phyloP scores from a whole-genome alignment of 2,329 filamentous ascomycete genomes.

The Ascochyta lentis region DNA sequence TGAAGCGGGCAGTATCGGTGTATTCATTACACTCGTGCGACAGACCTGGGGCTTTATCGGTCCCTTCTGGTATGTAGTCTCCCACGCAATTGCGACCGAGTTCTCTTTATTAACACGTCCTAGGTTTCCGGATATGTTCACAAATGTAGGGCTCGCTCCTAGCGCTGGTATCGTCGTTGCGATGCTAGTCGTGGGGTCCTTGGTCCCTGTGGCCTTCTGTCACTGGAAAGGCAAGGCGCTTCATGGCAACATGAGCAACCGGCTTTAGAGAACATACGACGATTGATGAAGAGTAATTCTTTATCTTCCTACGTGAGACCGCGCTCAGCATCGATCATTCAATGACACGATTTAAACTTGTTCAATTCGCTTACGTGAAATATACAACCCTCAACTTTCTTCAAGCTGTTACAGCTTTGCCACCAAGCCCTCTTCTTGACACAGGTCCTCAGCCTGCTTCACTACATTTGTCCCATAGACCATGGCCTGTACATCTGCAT shows the following conservation, averaged over 20 bases:
- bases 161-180: constrained; percentile 49
- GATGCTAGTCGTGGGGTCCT: constrained; percentile 34
- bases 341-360: neutral
- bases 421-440: constrained; percentile 43
- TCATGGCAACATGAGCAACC: constrained; percentile 26
- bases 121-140: constrained; percentile 49
- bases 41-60: constrained; percentile 55
- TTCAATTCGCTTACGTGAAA: neutral
- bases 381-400: neutral
- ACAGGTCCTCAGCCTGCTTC: constrained; percentile 53
- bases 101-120: neutral
- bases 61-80: constrained; percentile 45
- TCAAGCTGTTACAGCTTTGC: constrained; percentile 1
- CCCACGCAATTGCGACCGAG: too few relatives aligned
- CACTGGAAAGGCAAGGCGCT: constrained; percentile 34
- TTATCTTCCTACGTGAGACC: neutral
- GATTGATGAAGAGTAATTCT: neutral
- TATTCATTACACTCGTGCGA: constrained; percentile 64
- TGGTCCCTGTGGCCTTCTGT: constrained; percentile 33
- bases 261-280: neutral
- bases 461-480: constrained; percentile 58
- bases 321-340: neutral
- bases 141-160: constrained; percentile 43
- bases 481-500: constrained; percentile 58
- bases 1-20: constrained; percentile 62